These are phyloP conservation scores for Oenanthe sinensis DNA, from an alignment of 129 eudicot genomes.

Conservation along the genomic window DNA sequence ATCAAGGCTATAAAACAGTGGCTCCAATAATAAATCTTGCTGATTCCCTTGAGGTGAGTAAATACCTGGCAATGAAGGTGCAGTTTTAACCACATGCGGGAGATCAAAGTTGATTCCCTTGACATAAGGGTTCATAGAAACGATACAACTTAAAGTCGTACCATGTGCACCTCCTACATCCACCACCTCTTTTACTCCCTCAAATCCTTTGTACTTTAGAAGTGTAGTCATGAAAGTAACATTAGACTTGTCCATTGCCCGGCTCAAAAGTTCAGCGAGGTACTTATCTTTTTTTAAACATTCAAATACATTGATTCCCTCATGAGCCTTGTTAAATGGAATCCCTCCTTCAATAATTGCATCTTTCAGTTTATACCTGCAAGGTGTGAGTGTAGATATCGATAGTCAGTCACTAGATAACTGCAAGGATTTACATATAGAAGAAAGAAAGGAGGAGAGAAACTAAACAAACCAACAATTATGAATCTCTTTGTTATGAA, in stretches of 20 bases:
- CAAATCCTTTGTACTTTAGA: not conserved
- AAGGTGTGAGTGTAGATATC: not conserved
- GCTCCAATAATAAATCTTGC: too few species aligned
- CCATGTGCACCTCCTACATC: conserved; percentile 7
- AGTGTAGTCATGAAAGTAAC: not conserved
- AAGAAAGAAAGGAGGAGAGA: not conserved
- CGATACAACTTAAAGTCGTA: not conserved
- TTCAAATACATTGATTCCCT: not conserved
- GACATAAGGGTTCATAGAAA: conserved; percentile 9
- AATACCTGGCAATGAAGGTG: conserved; percentile 11
- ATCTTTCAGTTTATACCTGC: not conserved
- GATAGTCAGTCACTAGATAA: not conserved
- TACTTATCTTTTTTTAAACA: not conserved
- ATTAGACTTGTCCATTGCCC: not conserved
- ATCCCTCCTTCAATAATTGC: not conserved
- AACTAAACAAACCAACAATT: not conserved
- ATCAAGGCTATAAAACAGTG: too few species aligned
- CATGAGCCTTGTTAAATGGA: conserved; percentile 2
- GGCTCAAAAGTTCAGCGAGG: not conserved
- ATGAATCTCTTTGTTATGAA: not conserved
- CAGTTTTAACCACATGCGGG: conserved; percentile 6
- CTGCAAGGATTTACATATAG: not conserved
- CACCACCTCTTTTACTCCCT: not conserved
- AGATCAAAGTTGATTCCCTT: conserved; percentile 15
- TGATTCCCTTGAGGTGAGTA: too few species aligned